Percentiles rank a stretch among this genome's conserved stretches.
Conservation (phyloP, 2,329 filamentous ascomycete species). For the Cryphonectria japonica region DNA sequence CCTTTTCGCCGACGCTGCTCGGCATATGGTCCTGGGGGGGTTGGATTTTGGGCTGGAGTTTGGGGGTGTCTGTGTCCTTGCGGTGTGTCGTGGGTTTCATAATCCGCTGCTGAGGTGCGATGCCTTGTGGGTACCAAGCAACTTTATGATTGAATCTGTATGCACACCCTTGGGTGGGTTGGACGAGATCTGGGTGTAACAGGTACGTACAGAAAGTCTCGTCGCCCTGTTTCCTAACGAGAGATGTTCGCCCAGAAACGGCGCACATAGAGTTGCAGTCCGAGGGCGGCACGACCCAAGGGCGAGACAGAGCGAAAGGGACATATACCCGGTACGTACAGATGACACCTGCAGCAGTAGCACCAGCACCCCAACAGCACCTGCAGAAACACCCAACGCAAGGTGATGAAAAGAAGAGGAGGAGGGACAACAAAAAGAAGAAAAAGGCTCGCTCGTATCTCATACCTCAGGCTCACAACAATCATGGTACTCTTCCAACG, state of each 20-base stretch:
- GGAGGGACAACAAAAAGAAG: neutral
- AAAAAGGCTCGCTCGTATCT: conserved; percentile 20
- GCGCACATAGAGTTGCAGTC: conserved; percentile 6
- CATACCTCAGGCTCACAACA: conserved; percentile 17
- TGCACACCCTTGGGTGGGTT: neutral
- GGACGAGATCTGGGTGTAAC: neutral
- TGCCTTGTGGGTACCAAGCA: neutral
- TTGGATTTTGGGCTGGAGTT: conserved; percentile 13
- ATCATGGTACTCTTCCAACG: conserved; percentile 16
- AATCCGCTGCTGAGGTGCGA: neutral
- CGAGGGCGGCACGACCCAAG: neutral
- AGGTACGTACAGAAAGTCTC: neutral
- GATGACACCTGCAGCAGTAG: conserved; percentile 3
- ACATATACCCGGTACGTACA: conserved; percentile 3
- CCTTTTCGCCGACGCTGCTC: conserved; percentile 3
- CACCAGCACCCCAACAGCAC: neutral
- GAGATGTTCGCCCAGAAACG: conserved; percentile 7
- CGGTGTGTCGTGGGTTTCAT: neutral
- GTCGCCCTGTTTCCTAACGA: neutral
- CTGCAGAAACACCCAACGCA: conserved; percentile 10
- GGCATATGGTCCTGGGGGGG: neutral
- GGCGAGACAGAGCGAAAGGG: neutral
- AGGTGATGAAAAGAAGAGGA: neutral
- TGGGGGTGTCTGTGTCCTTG: conserved; percentile 24
- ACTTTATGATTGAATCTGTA: neutral